Conservation (phyloP, 2,329 filamentous ascomycete genomes). For the Aspergillus sp. region DNA sequence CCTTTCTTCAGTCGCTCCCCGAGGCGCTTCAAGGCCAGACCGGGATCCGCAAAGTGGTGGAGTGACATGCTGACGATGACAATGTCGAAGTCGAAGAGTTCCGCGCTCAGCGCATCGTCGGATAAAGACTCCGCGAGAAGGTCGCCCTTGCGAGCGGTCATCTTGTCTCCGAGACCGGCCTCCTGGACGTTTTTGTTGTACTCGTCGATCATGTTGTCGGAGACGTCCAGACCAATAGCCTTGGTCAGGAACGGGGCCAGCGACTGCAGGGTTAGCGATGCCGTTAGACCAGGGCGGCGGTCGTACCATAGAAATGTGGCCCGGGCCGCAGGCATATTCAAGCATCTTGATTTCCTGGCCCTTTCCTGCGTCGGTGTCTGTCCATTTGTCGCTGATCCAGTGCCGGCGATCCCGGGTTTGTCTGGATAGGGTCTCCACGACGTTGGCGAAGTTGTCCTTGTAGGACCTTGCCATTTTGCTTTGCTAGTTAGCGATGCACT, state of each 20-base stretch:
- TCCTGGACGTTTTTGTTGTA: slow-evolving; percentile 55
- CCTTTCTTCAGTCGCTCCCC: slow-evolving; percentile 54
- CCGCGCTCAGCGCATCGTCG: slow-evolving; percentile 47
- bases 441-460: slow-evolving; percentile 48
- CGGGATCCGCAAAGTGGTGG: slow-evolving; percentile 60
- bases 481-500: background rate
- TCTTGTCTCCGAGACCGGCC: slow-evolving; percentile 43
- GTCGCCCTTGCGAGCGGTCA: slow-evolving; percentile 51
- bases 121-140: slow-evolving; percentile 45
- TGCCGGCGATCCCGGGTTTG: slow-evolving; percentile 45
- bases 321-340: slow-evolving; percentile 70
- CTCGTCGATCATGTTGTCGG: slow-evolving; percentile 57
- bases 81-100: slow-evolving; percentile 62
- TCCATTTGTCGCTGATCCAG: slow-evolving; percentile 55
- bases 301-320: slow-evolving; percentile 54
- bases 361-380: slow-evolving; percentile 20
- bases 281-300: background rate
- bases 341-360: slow-evolving; percentile 44
- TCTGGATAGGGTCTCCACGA: slow-evolving; percentile 45
- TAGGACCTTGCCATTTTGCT: slow-evolving; percentile 48
- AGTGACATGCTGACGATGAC: slow-evolving; percentile 54
- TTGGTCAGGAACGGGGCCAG: slow-evolving; percentile 54
- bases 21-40: slow-evolving; percentile 49
- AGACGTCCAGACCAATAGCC: slow-evolving; percentile 60
- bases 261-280: slow-evolving; percentile 33